These are phyloP conservation scores for Mycena filopes DNA, from an alignment of 768 basidiomycete genomes.

Conservation along the genomic window DNA sequence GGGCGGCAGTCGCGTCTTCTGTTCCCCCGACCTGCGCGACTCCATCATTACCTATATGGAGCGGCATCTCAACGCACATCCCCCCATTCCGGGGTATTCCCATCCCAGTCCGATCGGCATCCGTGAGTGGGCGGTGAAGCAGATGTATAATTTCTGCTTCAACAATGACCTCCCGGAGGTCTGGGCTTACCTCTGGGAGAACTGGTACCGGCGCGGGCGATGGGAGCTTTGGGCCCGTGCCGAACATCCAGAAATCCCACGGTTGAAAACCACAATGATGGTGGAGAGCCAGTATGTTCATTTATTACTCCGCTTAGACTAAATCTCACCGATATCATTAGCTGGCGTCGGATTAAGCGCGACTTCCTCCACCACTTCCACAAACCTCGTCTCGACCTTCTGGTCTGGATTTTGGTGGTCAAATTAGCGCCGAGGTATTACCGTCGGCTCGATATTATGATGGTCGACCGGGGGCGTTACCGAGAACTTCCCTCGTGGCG, in stretches of 20 bases:
- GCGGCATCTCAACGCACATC: constrained; percentile 34
- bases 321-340: neutral
- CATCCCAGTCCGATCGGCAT: constrained; percentile 31
- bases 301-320: no score
- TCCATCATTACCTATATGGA: constrained; percentile 35
- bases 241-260: constrained; percentile 1
- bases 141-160: constrained; percentile 37
- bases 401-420: constrained; percentile 11
- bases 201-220: constrained; percentile 22
- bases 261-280: constrained; percentile 5
- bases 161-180: constrained; percentile 32
- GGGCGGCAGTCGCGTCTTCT: neutral
- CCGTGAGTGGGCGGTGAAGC: constrained; percentile 37
- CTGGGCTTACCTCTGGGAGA: constrained; percentile 30
- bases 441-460: constrained; percentile 3
- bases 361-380: constrained; percentile 33
- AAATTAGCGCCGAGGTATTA: constrained; percentile 20
- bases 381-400: constrained; percentile 20
- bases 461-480: neutral
- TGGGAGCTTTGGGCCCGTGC: constrained; percentile 29
- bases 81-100: constrained; percentile 36
- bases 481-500: constrained; percentile 28
- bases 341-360: constrained; percentile 44
- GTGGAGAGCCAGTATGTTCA: constrained; percentile 2
- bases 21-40: neutral